These are phyloP conservation scores for Penicillium maclennaniae DNA, from an alignment of 495 filamentous ascomycete genomes.

Conservation along the genomic window DNA sequence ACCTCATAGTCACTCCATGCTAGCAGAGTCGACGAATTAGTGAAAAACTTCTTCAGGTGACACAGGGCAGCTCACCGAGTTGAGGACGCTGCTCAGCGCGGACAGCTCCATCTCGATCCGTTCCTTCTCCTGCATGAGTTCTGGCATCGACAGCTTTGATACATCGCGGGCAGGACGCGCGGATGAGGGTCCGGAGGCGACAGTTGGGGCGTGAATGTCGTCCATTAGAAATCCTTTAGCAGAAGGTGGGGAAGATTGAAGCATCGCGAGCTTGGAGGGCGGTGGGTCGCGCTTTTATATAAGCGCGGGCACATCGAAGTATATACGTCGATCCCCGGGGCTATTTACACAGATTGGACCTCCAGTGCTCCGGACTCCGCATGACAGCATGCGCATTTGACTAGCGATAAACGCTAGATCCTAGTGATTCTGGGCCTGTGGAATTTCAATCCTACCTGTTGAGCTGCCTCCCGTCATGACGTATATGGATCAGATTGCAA, in stretches of 20 bases:
- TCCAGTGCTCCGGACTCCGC: background rate
- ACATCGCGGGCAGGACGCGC: conserved; percentile 51
- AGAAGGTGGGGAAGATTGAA: conserved; percentile 16
- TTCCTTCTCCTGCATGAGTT: conserved; percentile 72
- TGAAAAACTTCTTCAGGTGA: conserved; percentile 1
- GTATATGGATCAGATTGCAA: conserved; percentile 23
- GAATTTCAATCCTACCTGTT: conserved; percentile 21
- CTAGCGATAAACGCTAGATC: background rate
- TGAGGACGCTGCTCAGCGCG: conserved; percentile 77
- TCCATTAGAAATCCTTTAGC: conserved; percentile 56
- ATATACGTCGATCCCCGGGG: background rate
- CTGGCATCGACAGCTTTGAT: conserved; percentile 56
- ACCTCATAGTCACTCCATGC: conserved; percentile 94
- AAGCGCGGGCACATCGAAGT: conserved; percentile 12
- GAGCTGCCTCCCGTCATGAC: conserved; percentile 21
- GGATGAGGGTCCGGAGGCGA: conserved; percentile 68
- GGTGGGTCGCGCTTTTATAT: conserved; percentile 24
- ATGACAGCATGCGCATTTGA: background rate
- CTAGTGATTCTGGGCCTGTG: background rate
- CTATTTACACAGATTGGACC: background rate
- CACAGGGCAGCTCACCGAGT: conserved; percentile 59
- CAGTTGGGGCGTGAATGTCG: conserved; percentile 69
- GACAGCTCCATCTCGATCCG: conserved; percentile 78
- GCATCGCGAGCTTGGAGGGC: conserved; percentile 6
- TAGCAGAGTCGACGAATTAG: conserved; percentile 31